Percentiles rank a stretch among this genome's conserved stretches.
Evolutionary conservation across 2,329 filamentous ascomycete genomes (phyloP).

Genomic region (Sporothrix curviconia): DNA sequence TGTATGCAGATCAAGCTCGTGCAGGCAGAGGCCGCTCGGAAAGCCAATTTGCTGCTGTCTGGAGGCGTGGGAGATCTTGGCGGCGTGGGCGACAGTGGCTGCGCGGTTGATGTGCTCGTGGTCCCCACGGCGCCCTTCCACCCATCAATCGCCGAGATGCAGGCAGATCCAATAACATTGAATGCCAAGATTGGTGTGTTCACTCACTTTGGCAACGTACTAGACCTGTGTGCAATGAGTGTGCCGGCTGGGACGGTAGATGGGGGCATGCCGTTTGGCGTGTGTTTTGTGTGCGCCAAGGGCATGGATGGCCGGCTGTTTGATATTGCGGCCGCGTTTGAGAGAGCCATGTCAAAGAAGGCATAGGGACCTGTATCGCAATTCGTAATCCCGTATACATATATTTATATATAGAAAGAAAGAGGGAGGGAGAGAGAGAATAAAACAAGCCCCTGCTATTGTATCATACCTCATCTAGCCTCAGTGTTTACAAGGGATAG

Average conservation of each 20-base stretch:
- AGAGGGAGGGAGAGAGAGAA: too few relatives aligned
- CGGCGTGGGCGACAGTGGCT: neutral
- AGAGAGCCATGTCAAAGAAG: conserved; percentile 15
- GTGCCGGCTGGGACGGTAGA: conserved; percentile 38
- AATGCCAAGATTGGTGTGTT: conserved; percentile 45
- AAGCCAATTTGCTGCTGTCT: conserved; percentile 15
- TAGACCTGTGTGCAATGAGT: conserved; percentile 46
- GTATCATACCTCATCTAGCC: neutral
- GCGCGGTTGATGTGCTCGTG: conserved; percentile 36
- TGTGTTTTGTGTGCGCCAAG: conserved; percentile 35
- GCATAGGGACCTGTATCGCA: neutral
- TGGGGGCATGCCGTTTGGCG: conserved; percentile 35
- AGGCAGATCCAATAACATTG: conserved; percentile 40
- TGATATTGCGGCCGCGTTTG: conserved; percentile 25
- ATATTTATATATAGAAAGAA: too few relatives aligned
- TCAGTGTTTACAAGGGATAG: neutral
- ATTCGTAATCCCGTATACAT: too few relatives aligned
- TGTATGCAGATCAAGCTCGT: conserved; percentile 42
- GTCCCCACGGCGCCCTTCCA: conserved; percentile 44
- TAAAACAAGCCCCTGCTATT: too few relatives aligned
- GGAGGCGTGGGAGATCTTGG: neutral
- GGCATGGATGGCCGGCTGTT: conserved; percentile 36
- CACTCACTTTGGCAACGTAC: conserved; percentile 49
- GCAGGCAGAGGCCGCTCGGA: conserved; percentile 37
- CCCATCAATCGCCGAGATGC: conserved; percentile 41